Evolutionary conservation across 495 filamentous ascomycete species (phyloP), one percentile per base, ranked within the genome.

Genomic region (Xanthoparmelia taractica): DNA sequence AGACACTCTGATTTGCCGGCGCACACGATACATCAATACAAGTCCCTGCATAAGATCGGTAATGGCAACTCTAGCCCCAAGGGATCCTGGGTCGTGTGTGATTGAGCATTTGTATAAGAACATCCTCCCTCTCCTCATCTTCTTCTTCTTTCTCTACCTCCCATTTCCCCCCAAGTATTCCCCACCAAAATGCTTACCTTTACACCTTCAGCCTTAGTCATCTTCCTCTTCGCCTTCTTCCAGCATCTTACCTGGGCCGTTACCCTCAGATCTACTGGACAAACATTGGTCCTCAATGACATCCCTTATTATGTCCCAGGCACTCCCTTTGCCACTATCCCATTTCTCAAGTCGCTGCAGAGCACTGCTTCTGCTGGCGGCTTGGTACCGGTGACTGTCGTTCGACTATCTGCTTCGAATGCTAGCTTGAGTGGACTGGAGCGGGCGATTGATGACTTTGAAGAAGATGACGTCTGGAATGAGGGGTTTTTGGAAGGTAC

Each of bases 261-360:
- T 38, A 58, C 60, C 18, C 41, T 66, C 29, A 52, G 29, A 15
- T 63, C 64, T 17, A 78, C 73, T 11, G 78, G 78, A 34, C 69
- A 73, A 13, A 73, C 79, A 0, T 70, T 78, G 23, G 67, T 67
- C 2, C 57, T 81, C 54, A 74, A 80, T 67, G 70, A 71, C 34
- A 70, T 81, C 38, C 64, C 72, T 23, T 81, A 79, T 63, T 81
- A 74, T 58, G 67, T 77, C 58, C 68, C 70, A 2, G 68, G 67
- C 31, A 72, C 64, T 64, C 64, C 72, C 40, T 68, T 71, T 31
- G 63, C 67, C 47, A 68, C 52, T 8, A 45, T 60, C 40, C 66
- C 62, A 41, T 25, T 27, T 59, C 63, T 13, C 25, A 68, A 6
- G 12, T 41, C 11, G 52, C 33, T 54, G 60, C 63, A 8, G 38